Conservation (phyloP, 2,329 filamentous ascomycete species). For the Clarireedia monteithiana region DNA sequence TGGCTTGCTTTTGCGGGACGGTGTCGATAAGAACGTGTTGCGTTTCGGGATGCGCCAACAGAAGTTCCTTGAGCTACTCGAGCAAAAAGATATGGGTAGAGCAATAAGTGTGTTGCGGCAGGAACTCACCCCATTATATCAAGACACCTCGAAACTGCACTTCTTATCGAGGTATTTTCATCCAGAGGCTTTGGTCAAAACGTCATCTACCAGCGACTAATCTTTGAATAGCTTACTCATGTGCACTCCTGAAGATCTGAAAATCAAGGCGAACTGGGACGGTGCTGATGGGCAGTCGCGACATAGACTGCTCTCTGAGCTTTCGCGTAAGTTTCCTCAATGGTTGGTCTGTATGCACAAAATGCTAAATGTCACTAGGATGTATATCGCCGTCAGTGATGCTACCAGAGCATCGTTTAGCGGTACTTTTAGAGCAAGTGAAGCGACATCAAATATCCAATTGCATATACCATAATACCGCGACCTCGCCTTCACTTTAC, state of each 20-base stretch:
- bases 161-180: slow-evolving; percentile 61
- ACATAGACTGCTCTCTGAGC: slow-evolving; percentile 64
- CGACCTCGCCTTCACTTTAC: slow-evolving; percentile 73
- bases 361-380: slow-evolving; percentile 40
- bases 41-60: slow-evolving; percentile 84
- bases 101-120: slow-evolving; percentile 78
- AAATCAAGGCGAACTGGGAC: slow-evolving; percentile 74
- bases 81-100: slow-evolving; percentile 61
- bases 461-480: slow-evolving; percentile 84
- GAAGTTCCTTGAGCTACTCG: slow-evolving; percentile 87
- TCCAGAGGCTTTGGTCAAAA: neutral
- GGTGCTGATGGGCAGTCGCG: slow-evolving; percentile 70
- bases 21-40: slow-evolving; percentile 72
- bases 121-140: slow-evolving; percentile 80
- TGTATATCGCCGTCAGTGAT: slow-evolving; percentile 94
- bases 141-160: slow-evolving; percentile 70
- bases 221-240: slow-evolving; percentile 62
- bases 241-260: slow-evolving; percentile 76
- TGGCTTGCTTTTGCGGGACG: slow-evolving; percentile 67
- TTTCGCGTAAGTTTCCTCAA: slow-evolving; percentile 61
- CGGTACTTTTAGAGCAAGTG: slow-evolving; percentile 71
- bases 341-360: neutral
- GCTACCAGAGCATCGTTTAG: slow-evolving; percentile 87
- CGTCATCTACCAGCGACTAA: slow-evolving; percentile 8
- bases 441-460: slow-evolving; percentile 75